These are phyloP conservation scores for Hordeum pubiflorum DNA, from an alignment of 202 grass and related monocot species.

Conservation along the genomic window DNA sequence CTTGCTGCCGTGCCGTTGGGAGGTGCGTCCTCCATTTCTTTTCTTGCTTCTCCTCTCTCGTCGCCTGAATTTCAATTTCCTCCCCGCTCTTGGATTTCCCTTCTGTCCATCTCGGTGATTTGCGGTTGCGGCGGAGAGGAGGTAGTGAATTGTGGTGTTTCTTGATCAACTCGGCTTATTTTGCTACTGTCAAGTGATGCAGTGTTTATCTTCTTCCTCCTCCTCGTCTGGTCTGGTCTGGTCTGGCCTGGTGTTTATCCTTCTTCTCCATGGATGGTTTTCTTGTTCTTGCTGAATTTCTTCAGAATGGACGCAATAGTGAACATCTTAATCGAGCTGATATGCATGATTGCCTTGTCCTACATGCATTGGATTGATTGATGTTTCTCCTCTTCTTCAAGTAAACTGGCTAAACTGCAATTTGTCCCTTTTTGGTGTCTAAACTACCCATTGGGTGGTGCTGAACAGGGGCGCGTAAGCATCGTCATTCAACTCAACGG, in stretches of 20 bases:
- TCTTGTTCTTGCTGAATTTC: not conserved
- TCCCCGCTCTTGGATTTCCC: not conserved
- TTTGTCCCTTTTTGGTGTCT: not conserved
- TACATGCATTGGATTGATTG: not conserved
- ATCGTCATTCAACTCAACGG: slow-evolving; percentile 30
- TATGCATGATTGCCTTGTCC: not conserved
- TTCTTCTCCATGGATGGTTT: not conserved
- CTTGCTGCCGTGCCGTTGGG: not conserved
- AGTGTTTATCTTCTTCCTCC: not conserved
- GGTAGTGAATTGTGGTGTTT: not conserved
- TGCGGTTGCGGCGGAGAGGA: not conserved
- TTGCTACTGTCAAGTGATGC: not conserved
- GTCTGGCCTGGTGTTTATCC: not conserved
- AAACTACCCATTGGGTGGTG: not conserved
- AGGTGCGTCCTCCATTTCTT: slow-evolving; percentile 22
- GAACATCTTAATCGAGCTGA: not conserved
- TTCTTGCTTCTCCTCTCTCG: not conserved
- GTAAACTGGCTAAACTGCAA: not conserved
- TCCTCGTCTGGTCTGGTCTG: not conserved
- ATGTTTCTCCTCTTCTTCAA: not conserved
- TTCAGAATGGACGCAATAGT: not conserved
- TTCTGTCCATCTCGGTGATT: not conserved
- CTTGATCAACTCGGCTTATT: not conserved
- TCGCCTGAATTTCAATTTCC: not conserved
- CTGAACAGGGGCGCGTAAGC: not conserved